Conservation (phyloP, 192 early-diverging fungal species). For the Linnemannia zychae region DNA sequence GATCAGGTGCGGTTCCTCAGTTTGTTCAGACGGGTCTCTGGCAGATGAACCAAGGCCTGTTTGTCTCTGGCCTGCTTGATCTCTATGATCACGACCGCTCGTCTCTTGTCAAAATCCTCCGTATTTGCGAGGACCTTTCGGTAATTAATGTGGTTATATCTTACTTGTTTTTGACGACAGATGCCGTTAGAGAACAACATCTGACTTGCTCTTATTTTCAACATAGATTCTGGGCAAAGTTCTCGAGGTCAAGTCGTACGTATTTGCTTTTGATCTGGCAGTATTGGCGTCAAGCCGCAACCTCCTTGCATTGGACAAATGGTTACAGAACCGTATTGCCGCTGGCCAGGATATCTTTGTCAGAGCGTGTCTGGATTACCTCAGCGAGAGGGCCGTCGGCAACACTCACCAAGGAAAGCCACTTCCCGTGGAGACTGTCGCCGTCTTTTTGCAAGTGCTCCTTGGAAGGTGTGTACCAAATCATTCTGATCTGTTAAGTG, state of each 20-base stretch:
- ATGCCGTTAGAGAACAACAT: conserved; percentile 1
- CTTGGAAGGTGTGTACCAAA: conserved; percentile 57
- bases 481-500: not conserved
- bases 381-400: conserved; percentile 72
- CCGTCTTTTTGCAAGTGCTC: conserved; percentile 77
- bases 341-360: conserved; percentile 77
- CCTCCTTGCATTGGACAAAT: conserved; percentile 87
- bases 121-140: conserved; percentile 85
- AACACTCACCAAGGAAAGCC: conserved; percentile 55
- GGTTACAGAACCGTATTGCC: conserved; percentile 80
- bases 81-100: conserved; percentile 80
- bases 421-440: conserved; percentile 75
- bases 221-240: conserved; percentile 76
- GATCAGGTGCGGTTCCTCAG: conserved; percentile 67
- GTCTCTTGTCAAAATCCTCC: conserved; percentile 71
- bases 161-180: not conserved
- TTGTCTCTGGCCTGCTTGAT: conserved; percentile 75
- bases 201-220: not conserved
- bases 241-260: conserved; percentile 74
- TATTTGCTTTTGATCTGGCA: conserved; percentile 85
- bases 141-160: conserved; percentile 47
- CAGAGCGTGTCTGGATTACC: conserved; percentile 80
- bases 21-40: conserved; percentile 82
- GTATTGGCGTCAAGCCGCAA: conserved; percentile 83
- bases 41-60: conserved; percentile 70